Conservation (phyloP, 2,329 filamentous ascomycete genomes). For the Herpotrichia juniperi region DNA sequence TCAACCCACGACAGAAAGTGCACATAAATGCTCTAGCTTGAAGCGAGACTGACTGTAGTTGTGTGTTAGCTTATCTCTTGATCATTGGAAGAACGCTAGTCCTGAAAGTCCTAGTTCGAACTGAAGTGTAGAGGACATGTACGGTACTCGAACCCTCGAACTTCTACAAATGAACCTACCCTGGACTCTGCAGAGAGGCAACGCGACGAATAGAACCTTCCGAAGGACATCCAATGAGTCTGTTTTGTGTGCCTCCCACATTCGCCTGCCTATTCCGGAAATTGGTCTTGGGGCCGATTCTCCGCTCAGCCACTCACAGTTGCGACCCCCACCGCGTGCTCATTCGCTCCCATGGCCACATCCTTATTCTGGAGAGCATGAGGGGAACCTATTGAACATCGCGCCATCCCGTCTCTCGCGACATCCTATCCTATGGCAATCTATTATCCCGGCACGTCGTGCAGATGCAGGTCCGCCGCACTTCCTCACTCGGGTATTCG, state of each 20-base stretch:
- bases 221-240: neutral
- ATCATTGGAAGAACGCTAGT: no score
- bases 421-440: constrained; percentile 5
- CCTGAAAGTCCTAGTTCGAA: no score
- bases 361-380: neutral
- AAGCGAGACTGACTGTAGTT: no score
- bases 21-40: no score
- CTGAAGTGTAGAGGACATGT: no score
- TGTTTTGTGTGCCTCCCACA: neutral
- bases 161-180: no score
- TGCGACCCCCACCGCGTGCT: neutral
- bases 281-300: neutral
- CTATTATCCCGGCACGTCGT: constrained; percentile 11
- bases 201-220: neutral
- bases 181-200: neutral
- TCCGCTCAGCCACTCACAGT: neutral
- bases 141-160: no score
- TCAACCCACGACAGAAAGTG: no score
- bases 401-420: neutral
- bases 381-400: neutral
- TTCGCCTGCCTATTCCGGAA: neutral
- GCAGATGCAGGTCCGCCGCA: constrained; percentile 6
- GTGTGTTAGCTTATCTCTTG: no score
- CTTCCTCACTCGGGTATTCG: neutral
- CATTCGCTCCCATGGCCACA: neutral